Evolutionary conservation across 495 filamentous ascomycete species (phyloP).

Genomic region (Penicillium ochrochloron): DNA sequence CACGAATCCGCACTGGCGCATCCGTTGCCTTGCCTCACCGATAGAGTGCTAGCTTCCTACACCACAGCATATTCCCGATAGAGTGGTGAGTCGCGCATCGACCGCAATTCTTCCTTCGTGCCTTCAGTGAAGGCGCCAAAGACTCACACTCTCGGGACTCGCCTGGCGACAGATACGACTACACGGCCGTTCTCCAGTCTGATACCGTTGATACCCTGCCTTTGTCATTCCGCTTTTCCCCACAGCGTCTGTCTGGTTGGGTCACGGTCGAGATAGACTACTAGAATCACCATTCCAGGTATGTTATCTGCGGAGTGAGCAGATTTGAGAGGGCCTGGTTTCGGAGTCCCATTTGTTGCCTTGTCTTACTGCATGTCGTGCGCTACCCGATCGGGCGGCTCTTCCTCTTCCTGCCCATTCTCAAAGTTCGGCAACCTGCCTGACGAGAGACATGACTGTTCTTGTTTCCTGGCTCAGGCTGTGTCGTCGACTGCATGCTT

Average conservation of each 20-base stretch:
- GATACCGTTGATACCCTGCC: conserved; percentile 7
- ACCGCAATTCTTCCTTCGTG: neutral
- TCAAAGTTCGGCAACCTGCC: neutral
- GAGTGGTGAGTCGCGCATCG: conserved; percentile 33
- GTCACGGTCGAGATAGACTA: conserved; percentile 12
- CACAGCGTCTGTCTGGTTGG: conserved; percentile 18
- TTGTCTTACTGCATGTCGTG: conserved; percentile 7
- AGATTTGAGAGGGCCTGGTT: neutral
- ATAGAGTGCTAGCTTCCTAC: conserved; percentile 22
- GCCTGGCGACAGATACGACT: conserved; percentile 28
- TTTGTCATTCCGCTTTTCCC: conserved; percentile 1
- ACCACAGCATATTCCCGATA: conserved; percentile 17
- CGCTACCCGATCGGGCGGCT: conserved; percentile 4
- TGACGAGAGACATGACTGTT: neutral
- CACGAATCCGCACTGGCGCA: conserved; percentile 30
- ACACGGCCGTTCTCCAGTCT: conserved; percentile 18
- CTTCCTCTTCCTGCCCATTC: neutral
- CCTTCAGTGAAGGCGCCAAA: conserved; percentile 18
- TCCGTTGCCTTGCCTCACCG: conserved; percentile 13
- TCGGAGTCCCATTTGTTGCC: neutral
- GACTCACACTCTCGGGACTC: conserved; percentile 8
- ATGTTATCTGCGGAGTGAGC: neutral
- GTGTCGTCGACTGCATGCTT: neutral
- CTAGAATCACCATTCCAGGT: conserved; percentile 19
- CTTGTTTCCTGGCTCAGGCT: neutral